Conservation (phyloP, 129 eudicot species). For the Helianthus tuberosus region DNA sequence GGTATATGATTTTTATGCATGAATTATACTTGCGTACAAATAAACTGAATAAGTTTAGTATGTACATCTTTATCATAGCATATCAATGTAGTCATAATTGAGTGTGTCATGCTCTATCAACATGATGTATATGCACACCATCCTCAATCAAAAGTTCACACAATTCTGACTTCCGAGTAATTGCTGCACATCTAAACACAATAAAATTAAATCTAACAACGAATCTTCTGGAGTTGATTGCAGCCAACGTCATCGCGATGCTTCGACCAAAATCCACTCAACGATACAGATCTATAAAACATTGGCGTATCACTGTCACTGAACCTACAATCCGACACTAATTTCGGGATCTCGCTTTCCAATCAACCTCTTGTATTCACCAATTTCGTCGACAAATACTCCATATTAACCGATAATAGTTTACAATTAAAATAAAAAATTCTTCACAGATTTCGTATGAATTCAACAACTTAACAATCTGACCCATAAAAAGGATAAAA, state of each 20-base stretch:
- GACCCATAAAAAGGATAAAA: conserved; percentile 14
- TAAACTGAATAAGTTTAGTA: too few relatives aligned
- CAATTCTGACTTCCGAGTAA: too few relatives aligned
- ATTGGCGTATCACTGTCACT: conserved; percentile 38
- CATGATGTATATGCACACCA: too few relatives aligned
- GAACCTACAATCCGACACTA: conserved; percentile 50
- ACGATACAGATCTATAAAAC: conserved; percentile 51
- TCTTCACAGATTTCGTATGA: conserved; percentile 25
- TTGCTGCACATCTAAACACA: not conserved
- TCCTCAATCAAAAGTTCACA: too few relatives aligned
- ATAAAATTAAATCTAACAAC: conserved; percentile 9
- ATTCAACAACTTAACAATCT: conserved; percentile 17
- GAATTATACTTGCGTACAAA: too few relatives aligned
- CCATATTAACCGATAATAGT: conserved; percentile 21
- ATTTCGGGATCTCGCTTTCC: conserved; percentile 72
- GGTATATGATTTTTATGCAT: too few relatives aligned
- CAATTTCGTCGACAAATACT: conserved; percentile 28
- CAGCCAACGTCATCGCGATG: conserved; percentile 69
- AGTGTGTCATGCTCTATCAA: too few relatives aligned
- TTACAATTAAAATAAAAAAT: conserved; percentile 18
- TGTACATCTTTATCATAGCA: too few relatives aligned
- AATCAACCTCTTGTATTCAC: conserved; percentile 18
- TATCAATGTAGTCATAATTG: too few relatives aligned
- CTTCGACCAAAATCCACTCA: conserved; percentile 84
- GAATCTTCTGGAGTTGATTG: conserved; percentile 92